A percentile compares a stretch with the other conserved stretches of the same genome.
Conservation (phyloP, 345 rosid species). For the Conringia planisiliqua region DNA sequence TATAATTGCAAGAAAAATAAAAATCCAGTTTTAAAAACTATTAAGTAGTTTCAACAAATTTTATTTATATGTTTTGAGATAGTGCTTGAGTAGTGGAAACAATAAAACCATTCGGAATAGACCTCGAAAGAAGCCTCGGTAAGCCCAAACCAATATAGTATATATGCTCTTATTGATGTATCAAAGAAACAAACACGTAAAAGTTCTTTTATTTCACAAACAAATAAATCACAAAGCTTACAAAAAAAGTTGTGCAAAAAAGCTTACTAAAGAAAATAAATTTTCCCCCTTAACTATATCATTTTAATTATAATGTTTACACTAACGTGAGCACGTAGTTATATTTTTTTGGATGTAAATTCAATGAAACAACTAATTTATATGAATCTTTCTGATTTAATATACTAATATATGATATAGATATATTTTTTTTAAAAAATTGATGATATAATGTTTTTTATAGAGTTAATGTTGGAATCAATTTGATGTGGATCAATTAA, state of each 20-base stretch:
- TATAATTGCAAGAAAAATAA: not conserved
- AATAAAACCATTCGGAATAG: not conserved
- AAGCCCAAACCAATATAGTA: not conserved
- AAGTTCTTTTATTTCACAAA: not conserved
- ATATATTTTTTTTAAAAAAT: no score
- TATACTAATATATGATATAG: no score
- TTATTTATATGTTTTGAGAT: not conserved
- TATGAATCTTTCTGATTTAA: no score
- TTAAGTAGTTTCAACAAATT: not conserved
- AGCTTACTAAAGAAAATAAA: not conserved
- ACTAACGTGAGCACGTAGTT: no score
- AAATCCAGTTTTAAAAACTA: not conserved
- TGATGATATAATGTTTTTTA: no score
- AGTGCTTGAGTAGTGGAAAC: slow-evolving; percentile 33
- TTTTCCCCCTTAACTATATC: not conserved
- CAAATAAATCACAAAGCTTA: not conserved
- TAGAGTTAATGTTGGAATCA: no score
- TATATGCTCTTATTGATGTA: not conserved
- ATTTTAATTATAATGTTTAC: not conserved
- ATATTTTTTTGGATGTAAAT: no score
- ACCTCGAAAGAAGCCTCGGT: slow-evolving; percentile 20
- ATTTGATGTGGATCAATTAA: no score
- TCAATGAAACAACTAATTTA: no score
- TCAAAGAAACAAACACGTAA: not conserved
- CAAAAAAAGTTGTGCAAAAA: not conserved